Conservation (phyloP, 306 rosid genomes). For the Fragaria iinumae region DNA sequence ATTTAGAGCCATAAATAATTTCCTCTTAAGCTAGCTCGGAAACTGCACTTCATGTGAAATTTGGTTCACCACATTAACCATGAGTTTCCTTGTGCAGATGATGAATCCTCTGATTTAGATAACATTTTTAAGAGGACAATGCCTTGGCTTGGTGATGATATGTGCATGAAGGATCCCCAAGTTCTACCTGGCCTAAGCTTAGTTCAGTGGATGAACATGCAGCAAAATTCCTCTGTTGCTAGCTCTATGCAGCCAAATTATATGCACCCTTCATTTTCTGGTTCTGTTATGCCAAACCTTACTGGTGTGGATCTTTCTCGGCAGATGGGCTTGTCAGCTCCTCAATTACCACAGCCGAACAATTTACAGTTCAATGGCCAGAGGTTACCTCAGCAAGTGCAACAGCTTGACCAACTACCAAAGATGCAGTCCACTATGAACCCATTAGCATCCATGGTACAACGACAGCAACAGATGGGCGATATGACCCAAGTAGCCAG, state of each 20-base stretch:
- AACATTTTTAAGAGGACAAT: conserved; percentile 66
- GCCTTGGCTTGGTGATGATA: conserved; percentile 91
- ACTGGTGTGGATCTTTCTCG: conserved; percentile 63
- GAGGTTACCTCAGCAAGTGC: conserved; percentile 65
- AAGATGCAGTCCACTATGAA: conserved; percentile 49
- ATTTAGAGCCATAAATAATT: neutral
- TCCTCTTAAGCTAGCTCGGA: neutral
- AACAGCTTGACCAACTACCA: conserved; percentile 72
- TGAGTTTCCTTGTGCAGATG: conserved; percentile 50
- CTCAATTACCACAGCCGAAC: conserved; percentile 67
- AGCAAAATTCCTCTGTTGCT: conserved; percentile 65
- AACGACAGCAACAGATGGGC: conserved; percentile 56
- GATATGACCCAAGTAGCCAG: conserved; percentile 54
- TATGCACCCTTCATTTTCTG: conserved; percentile 51
- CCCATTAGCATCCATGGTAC: conserved; percentile 51
- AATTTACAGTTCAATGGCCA: conserved; percentile 57
- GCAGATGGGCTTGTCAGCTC: conserved; percentile 61
- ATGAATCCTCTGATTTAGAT: conserved; percentile 69
- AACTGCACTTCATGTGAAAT: neutral
- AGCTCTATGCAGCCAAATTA: conserved; percentile 71
- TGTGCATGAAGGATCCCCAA: conserved; percentile 78
- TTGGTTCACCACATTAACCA: neutral
- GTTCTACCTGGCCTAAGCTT: conserved; percentile 76
- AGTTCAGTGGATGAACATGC: conserved; percentile 99
- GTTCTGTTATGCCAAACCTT: conserved; percentile 66